Evolutionary conservation across 805 yeast genomes (phyloP), one percentile per base, ranked within the genome.

Genomic region (Spathaspora gorwiae): DNA sequence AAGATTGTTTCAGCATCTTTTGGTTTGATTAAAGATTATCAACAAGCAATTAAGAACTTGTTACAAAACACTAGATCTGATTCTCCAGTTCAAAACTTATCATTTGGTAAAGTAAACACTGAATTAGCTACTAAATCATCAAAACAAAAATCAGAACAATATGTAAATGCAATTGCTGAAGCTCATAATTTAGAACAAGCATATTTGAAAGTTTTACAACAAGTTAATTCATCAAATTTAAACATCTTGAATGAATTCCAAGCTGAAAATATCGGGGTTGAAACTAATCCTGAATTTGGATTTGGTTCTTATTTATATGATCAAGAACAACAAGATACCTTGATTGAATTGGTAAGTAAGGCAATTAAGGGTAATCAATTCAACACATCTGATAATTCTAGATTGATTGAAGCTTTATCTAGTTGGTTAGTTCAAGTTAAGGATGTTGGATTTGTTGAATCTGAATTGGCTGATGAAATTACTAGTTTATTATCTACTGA

Each of bases 271-370:
- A 67, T 70, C 42, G 78, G 79, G 4, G 43, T 47, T 11, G 64
- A 66, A 31, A 58, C 80, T 14, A 78, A 81, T 42, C 98, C 97
- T 24, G 97, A 90, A 65, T 90, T 71, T 59, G 96, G 97, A 7
- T 87, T 78, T 54, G 98, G 98, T 63, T 68, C 79, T 26, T 89
- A 74, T 60, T 65, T 90, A 54, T 78, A 76, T 42, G 67, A 68
- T 34, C 76, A 79, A 54, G 80, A 80, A 53, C 73, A 76, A 50
- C 76, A 78, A 44, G 57, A 62, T 26, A 63, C 66, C 26, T 70
- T 84, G 51, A 54, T 77, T 12, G 57, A 63, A 8, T 57, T 72
- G 41, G 79, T 81, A 7, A 68, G 72, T 49, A 57, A 63, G 19
- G 68, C 82, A 5, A 65, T 80, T 12, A 72, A 73, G 55, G 63